Base-by-base conservation (phyloP, 768 basidiomycete genomes). In the Dictyophora rubrovolvata region DNA sequence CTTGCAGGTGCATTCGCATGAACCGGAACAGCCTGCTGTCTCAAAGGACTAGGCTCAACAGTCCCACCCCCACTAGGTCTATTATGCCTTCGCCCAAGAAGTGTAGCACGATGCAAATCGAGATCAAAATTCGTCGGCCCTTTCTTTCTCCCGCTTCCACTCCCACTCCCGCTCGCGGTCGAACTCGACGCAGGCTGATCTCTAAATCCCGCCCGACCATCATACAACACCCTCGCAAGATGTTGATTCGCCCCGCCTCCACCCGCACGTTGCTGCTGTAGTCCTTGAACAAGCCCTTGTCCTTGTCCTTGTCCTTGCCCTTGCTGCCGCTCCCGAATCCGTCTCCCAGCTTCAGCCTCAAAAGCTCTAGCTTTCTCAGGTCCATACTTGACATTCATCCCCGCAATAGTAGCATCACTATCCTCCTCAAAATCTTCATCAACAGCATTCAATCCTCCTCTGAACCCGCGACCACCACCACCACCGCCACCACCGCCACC, bases 381-480 rank as follows among this genome's bases (percentile, higher is more conserved):
- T 35, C 73, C 74, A 61, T 76, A 71, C 66, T 72, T 73, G 34
- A 59, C 48, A 46, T 60, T 47, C 47, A 54, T 46, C 33, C 55
- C 58, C 22, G 66, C 61, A 10, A 70, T 72, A 16, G 74, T 75
- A 14, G 73, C 77, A 20, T 81, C 77, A n/a, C 42, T 42, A 16
- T 79, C 85, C 22, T 73, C 75, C 8, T 66, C 72, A 28, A 28
- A 28, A 14, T 80, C 79, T 68, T 97, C 95, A 59, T 94, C 93
- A 56, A 93, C 93, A 67, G 98, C 96, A 70, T 98, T 96, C 63
- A 99, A 78, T 5, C 87, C 91, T 9, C 78, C 78, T 20, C 97
- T 73, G 75, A 88, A 90, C 4, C 89, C 89, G 54, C 83, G 80
- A 2, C 74, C 73, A 20, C 93, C 93, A 0, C 84, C 87, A 28